Base-by-base conservation (phyloP, 2,329 filamentous ascomycete genomes). In the Talaromyces sp. region DNA sequence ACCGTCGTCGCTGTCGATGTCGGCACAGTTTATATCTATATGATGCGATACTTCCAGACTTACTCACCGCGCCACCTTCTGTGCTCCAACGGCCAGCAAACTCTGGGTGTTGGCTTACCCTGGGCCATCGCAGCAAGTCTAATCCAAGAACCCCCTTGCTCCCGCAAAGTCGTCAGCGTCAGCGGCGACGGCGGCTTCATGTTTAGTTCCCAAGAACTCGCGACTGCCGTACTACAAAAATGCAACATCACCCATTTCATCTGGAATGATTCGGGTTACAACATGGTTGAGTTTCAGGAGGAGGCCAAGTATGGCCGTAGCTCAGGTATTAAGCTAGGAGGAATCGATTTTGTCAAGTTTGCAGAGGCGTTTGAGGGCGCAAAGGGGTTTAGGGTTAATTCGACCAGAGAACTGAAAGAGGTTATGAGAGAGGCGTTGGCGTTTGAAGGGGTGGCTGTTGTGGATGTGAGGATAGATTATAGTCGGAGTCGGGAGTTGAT, bases 191-290 rank as follows among this genome's bases (percentile, higher is more conserved):
- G 64, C 15, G 64, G 64, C 19, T 66, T 66, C 36, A 66, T 66
- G 64, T 66, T 66, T 15, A 63, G 59, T 40, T 63, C 64, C 1
- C 64, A 66, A 34, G 64, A 66, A 49, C 49, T 66, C 11, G 53
- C 53, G 5, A 66, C 64, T 0, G 64, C 64, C 1, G 64, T 66
- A 31, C 34, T 63, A 15, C 64, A 66, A 15, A 62, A 62, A 34
- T 66, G 64, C 31, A 66, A 66, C 17, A 66, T 66, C n/a, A 66
- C 64, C 7, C 64, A 66, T 40, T 66, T 66, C 25, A 66, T 66
- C 43, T 66, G 64, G 64, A 66, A 66, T 5, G 64, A 66, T 45
- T 66, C 64, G 1, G 59, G 38, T 3, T 66, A 66, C 25, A 66
- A 66, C 34, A 66, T 66, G 64, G 64, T 66, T 8, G 64, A 66